A percentile compares a stretch with the other conserved stretches of the same genome.
phyloP scores from a whole-genome alignment of 768 basidiomycete species.

The Termitomyces sp. region DNA sequence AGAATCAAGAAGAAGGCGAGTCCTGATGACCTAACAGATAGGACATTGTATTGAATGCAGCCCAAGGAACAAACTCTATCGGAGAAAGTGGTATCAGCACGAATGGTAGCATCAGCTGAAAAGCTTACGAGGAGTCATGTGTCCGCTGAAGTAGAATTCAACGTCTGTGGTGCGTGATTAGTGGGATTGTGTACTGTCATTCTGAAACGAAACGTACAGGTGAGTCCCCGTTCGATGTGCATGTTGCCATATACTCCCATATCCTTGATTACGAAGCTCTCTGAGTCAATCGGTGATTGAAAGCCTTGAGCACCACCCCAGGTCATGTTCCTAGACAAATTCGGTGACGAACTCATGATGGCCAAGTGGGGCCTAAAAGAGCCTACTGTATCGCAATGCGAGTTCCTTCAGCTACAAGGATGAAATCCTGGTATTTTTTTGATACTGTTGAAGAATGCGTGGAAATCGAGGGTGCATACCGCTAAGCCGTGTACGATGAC shows the following conservation, averaged over 20 bases:
- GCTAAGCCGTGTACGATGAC: slow-evolving; percentile 65
- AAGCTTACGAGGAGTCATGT: slow-evolving; percentile 53
- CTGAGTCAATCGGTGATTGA: slow-evolving; percentile 54
- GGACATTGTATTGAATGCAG: slow-evolving; percentile 35
- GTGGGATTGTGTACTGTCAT: background rate
- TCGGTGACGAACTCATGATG: background rate
- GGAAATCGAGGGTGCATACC: slow-evolving; percentile 32
- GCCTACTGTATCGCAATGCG: slow-evolving; percentile 51
- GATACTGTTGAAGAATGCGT: background rate
- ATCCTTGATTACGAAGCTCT: slow-evolving; percentile 58
- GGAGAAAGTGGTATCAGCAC: background rate
- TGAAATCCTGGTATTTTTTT: slow-evolving; percentile 29
- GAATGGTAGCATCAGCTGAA: background rate
- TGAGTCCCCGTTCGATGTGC: slow-evolving; percentile 62
- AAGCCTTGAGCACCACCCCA: slow-evolving; percentile 65
- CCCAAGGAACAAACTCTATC: slow-evolving; percentile 48
- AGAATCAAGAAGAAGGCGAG: slow-evolving; percentile 31
- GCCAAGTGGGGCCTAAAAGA: background rate
- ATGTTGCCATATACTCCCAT: slow-evolving; percentile 57
- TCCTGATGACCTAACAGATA: slow-evolving; percentile 42
- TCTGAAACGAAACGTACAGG: slow-evolving; percentile 37
- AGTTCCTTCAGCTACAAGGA: slow-evolving; percentile 39
- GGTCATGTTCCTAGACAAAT: slow-evolving; percentile 31
- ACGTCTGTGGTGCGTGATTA: slow-evolving; percentile 31
- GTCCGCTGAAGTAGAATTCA: slow-evolving; percentile 53